Conservation (phyloP, 2,329 filamentous ascomycete genomes). For the Ophiostoma sp. region DNA sequence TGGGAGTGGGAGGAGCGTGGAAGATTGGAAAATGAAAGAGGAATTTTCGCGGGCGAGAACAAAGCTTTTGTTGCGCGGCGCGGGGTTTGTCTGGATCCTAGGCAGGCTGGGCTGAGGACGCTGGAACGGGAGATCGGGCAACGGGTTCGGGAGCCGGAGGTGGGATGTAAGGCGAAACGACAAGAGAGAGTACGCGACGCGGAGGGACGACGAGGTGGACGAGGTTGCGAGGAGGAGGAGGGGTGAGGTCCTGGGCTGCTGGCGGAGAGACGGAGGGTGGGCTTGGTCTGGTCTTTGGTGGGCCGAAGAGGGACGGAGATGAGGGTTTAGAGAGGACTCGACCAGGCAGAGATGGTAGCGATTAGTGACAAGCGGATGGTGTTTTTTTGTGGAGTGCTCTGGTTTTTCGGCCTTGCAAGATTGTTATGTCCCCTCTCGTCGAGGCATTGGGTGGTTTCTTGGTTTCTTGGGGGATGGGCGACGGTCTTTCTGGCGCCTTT, state of each 20-base stretch:
- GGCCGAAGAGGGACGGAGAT: conserved; percentile 21
- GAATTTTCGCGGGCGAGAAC: conserved; percentile 16
- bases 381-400: conserved; percentile 21
- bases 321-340: conserved; percentile 17
- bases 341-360: not conserved
- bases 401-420: conserved; percentile 20
- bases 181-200: conserved; percentile 27
- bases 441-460: not conserved
- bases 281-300: conserved; percentile 19
- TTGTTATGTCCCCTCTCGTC: conserved; percentile 12
- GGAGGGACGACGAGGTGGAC: conserved; percentile 28
- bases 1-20: conserved; percentile 1
- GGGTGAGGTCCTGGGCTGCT: conserved; percentile 25
- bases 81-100: conserved; percentile 12
- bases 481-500: not conserved
- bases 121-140: not conserved
- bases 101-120: conserved; percentile 4
- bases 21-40: conserved; percentile 9
- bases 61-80: conserved; percentile 8
- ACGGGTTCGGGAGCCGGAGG: conserved; percentile 18
- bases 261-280: conserved; percentile 22
- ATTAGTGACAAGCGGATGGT: not conserved
- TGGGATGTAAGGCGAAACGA: not conserved
- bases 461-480: not conserved
- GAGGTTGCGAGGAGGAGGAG: conserved; percentile 26